Conservation (phyloP, 164 flowering plant species). For the Tinospora cordifolia region DNA sequence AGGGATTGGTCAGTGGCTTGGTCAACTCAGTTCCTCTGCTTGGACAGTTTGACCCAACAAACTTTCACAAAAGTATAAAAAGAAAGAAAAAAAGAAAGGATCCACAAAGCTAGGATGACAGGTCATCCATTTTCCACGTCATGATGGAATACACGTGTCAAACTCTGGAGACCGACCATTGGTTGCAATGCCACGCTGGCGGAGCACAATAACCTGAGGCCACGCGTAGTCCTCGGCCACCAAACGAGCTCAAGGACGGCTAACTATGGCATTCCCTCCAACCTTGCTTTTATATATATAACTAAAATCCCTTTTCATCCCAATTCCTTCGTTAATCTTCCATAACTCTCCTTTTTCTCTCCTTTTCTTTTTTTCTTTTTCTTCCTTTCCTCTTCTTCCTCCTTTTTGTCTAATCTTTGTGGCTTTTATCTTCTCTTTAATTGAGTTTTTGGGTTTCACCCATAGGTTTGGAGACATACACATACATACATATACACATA, state of each 20-base stretch:
- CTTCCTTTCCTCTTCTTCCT: background rate
- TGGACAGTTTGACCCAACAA: too few relatives aligned
- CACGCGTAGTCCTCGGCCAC: background rate
- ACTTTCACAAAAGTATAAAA: too few relatives aligned
- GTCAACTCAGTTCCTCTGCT: too few relatives aligned
- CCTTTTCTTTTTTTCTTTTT: background rate
- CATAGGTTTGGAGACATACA: background rate
- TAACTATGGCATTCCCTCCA: background rate
- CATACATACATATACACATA: background rate
- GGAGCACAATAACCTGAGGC: background rate
- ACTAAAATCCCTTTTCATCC: background rate
- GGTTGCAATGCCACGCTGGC: background rate
- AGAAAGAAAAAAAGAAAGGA: too few relatives aligned
- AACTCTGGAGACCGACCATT: background rate
- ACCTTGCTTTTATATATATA: background rate
- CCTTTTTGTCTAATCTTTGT: background rate
- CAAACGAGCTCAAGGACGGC: background rate
- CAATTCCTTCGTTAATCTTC: background rate
- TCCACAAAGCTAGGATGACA: background rate
- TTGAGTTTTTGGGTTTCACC: slow-evolving; percentile 2
- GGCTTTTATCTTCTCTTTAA: background rate
- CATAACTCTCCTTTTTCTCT: background rate
- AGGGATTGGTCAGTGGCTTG: too few relatives aligned
- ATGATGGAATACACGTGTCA: background rate
- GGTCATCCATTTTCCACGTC: background rate